These are phyloP conservation scores for Collybia nuda DNA, from an alignment of 768 basidiomycete species.

Conservation along the genomic window DNA sequence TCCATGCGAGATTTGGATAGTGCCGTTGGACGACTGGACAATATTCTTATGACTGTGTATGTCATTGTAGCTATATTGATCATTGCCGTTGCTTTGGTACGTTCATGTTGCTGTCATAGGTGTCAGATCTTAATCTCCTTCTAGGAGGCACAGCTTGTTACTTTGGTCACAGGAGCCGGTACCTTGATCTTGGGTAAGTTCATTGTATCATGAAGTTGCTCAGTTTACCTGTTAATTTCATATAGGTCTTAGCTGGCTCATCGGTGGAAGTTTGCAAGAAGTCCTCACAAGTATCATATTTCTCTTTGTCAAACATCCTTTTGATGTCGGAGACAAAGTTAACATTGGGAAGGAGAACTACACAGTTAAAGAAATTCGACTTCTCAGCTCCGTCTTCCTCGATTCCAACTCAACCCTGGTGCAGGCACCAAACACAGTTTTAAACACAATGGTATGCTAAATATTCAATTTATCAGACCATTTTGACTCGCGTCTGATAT, in stretches of 20 bases:
- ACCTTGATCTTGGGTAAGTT: constrained; percentile 48
- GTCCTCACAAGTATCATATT: constrained; percentile 87
- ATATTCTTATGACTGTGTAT: constrained; percentile 83
- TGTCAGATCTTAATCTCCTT: constrained; percentile 6
- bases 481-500: too few species aligned
- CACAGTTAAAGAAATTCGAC: constrained; percentile 85
- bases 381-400: constrained; percentile 75
- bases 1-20: constrained; percentile 90
- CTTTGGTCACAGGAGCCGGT: constrained; percentile 77
- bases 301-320: constrained; percentile 85
- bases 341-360: constrained; percentile 51
- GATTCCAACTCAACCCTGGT: constrained; percentile 58
- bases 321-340: constrained; percentile 81
- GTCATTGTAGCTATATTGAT: constrained; percentile 72
- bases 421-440: constrained; percentile 69
- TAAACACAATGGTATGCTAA: constrained; percentile 51
- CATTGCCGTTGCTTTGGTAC: constrained; percentile 75
- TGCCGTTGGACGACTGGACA: constrained; percentile 83
- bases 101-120: constrained; percentile 23
- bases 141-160: constrained; percentile 70
- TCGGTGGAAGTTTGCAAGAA: constrained; percentile 78
- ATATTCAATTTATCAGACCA: not conserved
- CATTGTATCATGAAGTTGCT: not conserved
- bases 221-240: constrained; percentile 3
- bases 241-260: constrained; percentile 82